These are phyloP conservation scores for Theileria parva DNA, from an alignment of 169 alveolate genomes.

Conservation along the genomic window DNA sequence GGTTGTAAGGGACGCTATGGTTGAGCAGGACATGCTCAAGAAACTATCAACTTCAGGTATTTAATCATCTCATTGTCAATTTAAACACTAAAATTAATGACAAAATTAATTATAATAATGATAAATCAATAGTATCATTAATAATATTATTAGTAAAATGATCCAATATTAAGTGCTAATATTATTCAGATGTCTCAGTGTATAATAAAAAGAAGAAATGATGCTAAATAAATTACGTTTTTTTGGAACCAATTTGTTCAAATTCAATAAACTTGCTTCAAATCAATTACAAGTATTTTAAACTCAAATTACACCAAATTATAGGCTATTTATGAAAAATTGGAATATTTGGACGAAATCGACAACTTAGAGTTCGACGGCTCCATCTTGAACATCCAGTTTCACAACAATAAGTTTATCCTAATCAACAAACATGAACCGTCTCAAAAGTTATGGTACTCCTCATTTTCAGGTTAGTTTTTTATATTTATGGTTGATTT, in stretches of 20 bases:
- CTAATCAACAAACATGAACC: slow-evolving; percentile 66
- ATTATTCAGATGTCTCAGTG: neutral
- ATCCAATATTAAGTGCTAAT: no score
- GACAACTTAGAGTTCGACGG: slow-evolving; percentile 57
- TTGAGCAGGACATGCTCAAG: slow-evolving; percentile 60
- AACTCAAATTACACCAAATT: neutral
- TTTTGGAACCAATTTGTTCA: slow-evolving; percentile 25
- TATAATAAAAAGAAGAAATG: slow-evolving; percentile 30
- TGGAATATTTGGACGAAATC: slow-evolving; percentile 52
- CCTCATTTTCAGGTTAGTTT: slow-evolving; percentile 35
- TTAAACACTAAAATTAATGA: neutral
- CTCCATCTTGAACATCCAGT: slow-evolving; percentile 38
- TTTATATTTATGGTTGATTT: neutral
- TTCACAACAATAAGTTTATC: slow-evolving; percentile 37
- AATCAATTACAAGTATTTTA: slow-evolving; percentile 39
- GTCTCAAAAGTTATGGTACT: slow-evolving; percentile 62
- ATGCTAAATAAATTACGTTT: neutral
- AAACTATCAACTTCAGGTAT: slow-evolving; percentile 47
- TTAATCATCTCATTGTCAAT: neutral
- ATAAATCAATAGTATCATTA: no score
- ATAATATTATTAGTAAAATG: no score
- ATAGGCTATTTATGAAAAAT: slow-evolving; percentile 44
- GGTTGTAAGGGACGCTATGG: slow-evolving; percentile 53
- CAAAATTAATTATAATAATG: no score
- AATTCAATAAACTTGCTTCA: slow-evolving; percentile 58